Conservation (phyloP, 2,329 filamentous ascomycete genomes). For the Botrytis fabae region DNA sequence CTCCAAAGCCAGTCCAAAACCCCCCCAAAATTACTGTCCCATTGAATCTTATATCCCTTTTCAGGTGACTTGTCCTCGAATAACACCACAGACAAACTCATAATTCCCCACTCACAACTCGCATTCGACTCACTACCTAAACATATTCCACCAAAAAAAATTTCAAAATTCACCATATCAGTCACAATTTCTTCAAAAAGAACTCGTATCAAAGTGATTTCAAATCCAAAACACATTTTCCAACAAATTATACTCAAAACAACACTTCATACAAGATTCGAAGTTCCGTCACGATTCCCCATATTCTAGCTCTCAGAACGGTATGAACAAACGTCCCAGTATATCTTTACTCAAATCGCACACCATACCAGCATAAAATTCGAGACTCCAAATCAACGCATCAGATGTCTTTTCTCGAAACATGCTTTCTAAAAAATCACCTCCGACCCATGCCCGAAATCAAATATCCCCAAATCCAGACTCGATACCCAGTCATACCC, state of each 20-base stretch:
- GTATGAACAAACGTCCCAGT: not conserved
- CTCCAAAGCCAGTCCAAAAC: too few relatives aligned
- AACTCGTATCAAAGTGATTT: not conserved
- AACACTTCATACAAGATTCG: not conserved
- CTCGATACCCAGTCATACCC: not conserved
- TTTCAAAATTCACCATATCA: not conserved
- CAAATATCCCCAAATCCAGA: accelerated
- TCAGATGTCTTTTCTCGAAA: not conserved
- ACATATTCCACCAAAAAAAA: too few relatives aligned
- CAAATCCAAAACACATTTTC: not conserved
- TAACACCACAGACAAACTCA: not conserved
- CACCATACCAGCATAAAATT: not conserved
- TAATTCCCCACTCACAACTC: not conserved
- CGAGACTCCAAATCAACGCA: not conserved
- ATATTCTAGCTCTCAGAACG: not conserved
- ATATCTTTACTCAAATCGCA: not conserved
- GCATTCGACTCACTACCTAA: too few relatives aligned
- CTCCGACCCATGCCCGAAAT: not conserved
- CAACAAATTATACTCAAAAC: not conserved
- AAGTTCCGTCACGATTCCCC: not conserved
- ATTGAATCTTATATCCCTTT: not conserved
- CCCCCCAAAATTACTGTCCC: too few relatives aligned
- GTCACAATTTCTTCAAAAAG: not conserved
- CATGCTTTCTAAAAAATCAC: not conserved
- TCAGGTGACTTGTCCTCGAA: too few relatives aligned